Base-by-base conservation (phyloP, 163 green algal species). In the Scenedesmus sp. region DNA sequence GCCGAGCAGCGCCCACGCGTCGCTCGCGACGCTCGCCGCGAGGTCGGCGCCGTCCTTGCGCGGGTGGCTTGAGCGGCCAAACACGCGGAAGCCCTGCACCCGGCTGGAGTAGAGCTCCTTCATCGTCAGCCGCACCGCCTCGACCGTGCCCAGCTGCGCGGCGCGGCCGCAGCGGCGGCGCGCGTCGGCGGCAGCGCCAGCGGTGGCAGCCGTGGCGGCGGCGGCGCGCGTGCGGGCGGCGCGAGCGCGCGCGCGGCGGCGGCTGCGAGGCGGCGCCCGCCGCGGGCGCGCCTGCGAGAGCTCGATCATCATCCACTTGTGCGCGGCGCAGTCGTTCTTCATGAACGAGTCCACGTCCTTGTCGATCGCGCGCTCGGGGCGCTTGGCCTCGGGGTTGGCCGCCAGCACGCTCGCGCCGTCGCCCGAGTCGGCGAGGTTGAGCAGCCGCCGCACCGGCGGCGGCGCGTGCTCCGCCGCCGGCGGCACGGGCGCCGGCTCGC, bases 91-190 rank as follows among this genome's bases (percentile, higher is more conserved):
- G 13, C 91, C 87, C 18, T 81, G 75, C 26, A 96, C 82, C 0
- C 93, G 83, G 3, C 82, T 90, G 28, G 85, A 91, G 84, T 97
- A 97, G 57, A 96, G 91, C 87, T 97, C 93, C 70, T 92, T 91
- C 86, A 94, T 93, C 0, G 75, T 87, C 26, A 94, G 79, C 84
- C 91, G 77, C 17, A 94, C 45, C 10, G 77, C 75, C 51, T 90
- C 85, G 26, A 91, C 83, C 9, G 84, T 86, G 3, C 85, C 87
- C 63, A 91, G 71, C 85, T 91, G 83, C 57, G 29, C 36, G 42
- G 65, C 36, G 60, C 18, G n/a, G 50, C 7, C 18, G 31, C 31
- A 39, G 22, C 56, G 26, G 5, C 56, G 39, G 11, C 36, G 17
- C 9, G 56, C 56, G 31, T n/a, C 56, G 39, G 39, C 17, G 11